Conservation (phyloP, 352 stramenopile genomes). For the Pythium coloratum region DNA sequence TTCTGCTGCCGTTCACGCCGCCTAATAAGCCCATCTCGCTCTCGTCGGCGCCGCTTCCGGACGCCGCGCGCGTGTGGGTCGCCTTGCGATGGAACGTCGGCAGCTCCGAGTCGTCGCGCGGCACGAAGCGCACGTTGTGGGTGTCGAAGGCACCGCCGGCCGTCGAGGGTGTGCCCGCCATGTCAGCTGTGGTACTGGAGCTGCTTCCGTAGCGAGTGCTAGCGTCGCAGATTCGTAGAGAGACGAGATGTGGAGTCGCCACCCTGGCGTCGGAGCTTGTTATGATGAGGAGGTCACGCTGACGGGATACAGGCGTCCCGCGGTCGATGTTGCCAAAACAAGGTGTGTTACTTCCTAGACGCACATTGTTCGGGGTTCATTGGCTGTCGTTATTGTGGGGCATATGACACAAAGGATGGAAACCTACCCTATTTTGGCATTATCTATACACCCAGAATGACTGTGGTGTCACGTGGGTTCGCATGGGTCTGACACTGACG, state of each 20-base stretch:
- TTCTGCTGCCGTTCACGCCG: neutral
- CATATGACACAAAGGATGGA: no score
- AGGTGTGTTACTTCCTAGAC: neutral
- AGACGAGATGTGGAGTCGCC: neutral
- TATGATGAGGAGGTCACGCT: neutral
- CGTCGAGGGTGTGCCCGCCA: constrained; percentile 9
- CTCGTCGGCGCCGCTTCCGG: constrained; percentile 26
- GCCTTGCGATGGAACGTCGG: constrained; percentile 29
- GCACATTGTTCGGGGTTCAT: no score
- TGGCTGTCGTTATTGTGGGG: no score
- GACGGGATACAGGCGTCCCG: neutral
- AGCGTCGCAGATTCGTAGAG: neutral
- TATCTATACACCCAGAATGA: neutral
- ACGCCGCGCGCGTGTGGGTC: constrained; percentile 21
- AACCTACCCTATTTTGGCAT: neutral
- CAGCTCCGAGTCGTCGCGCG: constrained; percentile 25
- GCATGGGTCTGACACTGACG: neutral
- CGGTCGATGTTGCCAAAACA: no score
- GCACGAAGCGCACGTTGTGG: constrained; percentile 21
- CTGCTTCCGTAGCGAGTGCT: no score
- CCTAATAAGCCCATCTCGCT: constrained; percentile 15
- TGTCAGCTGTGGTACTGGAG: neutral
- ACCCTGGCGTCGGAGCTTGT: neutral
- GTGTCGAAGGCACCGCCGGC: constrained; percentile 1
- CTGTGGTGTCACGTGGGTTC: neutral